phyloP scores from a whole-genome alignment of 1,139 yeast genomes.

The Hemisphaericaspora lyxosophila region DNA sequence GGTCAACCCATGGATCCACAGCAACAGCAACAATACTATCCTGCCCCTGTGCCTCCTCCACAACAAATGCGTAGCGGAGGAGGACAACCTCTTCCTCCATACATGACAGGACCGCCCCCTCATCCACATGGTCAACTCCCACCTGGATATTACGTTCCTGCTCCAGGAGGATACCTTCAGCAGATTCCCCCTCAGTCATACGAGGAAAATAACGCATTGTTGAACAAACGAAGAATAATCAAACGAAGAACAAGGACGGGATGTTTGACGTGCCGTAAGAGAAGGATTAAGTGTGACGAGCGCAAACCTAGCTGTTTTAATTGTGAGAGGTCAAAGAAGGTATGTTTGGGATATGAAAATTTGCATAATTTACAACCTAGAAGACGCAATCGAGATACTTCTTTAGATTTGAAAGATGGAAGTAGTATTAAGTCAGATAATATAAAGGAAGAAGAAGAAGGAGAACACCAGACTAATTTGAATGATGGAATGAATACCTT shows the following conservation, averaged over 20 bases:
- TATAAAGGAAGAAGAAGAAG: too few relatives aligned
- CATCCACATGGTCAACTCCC: conserved; percentile 1
- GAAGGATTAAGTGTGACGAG: conserved; percentile 76
- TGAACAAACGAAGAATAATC: conserved; percentile 43
- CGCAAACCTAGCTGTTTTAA: conserved; percentile 70
- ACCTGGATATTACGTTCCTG: conserved; percentile 4
- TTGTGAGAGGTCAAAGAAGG: conserved; percentile 68
- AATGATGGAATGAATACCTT: conserved; percentile 3
- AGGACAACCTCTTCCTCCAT: conserved; percentile 1
- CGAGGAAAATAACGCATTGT: conserved; percentile 35
- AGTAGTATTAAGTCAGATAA: too few relatives aligned
- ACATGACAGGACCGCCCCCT: conserved; percentile 3
- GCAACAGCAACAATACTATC: background rate
- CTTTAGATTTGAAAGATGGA: conserved; percentile 12
- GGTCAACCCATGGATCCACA: conserved; percentile 3
- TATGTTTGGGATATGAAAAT: conserved; percentile 65
- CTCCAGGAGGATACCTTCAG: conserved; percentile 3
- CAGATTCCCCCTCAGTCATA: conserved; percentile 9
- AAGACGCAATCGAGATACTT: conserved; percentile 13
- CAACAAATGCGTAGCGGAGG: background rate
- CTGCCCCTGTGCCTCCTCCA: background rate
- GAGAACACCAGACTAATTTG: background rate
- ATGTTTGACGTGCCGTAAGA: conserved; percentile 68
- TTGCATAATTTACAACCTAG: conserved; percentile 15
- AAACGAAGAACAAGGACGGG: conserved; percentile 69